phyloP scores from a whole-genome alignment of 306 rosid genomes.

The Trifolium fragiferum region DNA sequence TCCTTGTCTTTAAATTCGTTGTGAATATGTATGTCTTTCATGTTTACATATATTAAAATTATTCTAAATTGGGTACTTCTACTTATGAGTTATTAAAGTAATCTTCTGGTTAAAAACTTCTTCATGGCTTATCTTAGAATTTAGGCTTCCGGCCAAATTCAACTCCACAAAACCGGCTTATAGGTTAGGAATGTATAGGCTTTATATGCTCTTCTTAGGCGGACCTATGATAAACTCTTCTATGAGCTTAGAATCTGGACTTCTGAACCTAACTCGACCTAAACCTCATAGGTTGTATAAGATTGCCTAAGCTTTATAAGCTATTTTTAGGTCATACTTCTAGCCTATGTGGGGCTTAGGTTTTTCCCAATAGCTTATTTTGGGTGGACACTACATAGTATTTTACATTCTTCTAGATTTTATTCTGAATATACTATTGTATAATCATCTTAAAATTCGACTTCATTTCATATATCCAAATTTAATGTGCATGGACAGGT shows the following conservation, averaged over 20 bases:
- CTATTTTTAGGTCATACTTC: background rate
- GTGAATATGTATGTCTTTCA: no score
- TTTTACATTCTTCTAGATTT: slow-evolving; percentile 25
- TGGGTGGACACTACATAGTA: slow-evolving; percentile 3
- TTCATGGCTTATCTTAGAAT: background rate
- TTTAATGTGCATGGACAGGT: slow-evolving; percentile 59
- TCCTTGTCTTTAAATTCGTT: no score
- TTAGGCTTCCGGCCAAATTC: background rate
- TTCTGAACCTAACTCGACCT: background rate
- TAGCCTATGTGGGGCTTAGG: background rate
- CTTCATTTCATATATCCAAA: slow-evolving; percentile 35
- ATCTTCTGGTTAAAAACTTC: background rate
- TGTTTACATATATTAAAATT: no score
- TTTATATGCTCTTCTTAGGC: background rate
- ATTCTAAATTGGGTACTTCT: no score
- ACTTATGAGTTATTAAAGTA: no score
- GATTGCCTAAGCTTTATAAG: background rate
- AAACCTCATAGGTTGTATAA: background rate
- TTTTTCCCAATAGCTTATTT: background rate
- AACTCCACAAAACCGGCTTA: background rate
- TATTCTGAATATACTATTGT: slow-evolving; percentile 5
- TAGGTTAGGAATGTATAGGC: background rate
- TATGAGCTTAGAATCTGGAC: background rate
- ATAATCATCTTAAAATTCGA: slow-evolving; percentile 18
- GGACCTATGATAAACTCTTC: background rate